phyloP scores from a whole-genome alignment of 2,329 filamentous ascomycete species.

The Penicillium janthinellum region DNA sequence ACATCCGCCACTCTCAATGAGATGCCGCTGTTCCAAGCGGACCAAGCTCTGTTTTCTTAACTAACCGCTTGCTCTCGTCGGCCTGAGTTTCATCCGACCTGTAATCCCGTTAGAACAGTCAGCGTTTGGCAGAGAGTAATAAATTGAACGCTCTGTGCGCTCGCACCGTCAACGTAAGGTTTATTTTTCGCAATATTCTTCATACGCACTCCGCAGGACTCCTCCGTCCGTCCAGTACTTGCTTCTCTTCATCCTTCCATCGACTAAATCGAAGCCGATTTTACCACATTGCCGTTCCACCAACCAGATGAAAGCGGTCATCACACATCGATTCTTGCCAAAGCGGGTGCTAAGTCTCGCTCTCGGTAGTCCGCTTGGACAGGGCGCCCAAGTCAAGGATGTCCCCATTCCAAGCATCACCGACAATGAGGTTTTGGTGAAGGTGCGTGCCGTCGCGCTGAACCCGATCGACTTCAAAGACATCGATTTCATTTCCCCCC shows the following conservation, averaged over 20 bases:
- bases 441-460: not conserved
- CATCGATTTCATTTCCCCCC: not conserved
- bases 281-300: no score
- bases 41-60: not conserved
- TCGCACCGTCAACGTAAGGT: not conserved
- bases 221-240: not conserved
- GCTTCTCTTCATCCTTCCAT: no score
- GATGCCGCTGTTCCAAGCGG: not conserved
- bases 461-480: not conserved
- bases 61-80: not conserved
- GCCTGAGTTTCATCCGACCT: slow-evolving; percentile 1
- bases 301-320: slow-evolving; percentile 4
- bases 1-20: not conserved
- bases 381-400: not conserved
- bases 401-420: not conserved
- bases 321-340: slow-evolving; percentile 3
- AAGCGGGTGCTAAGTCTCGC: not conserved
- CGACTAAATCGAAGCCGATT: no score
- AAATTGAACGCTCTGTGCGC: slow-evolving; percentile 2
- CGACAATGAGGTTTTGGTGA: not conserved
- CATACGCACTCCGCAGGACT: not conserved
- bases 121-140: not conserved
- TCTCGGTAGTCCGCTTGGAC: slow-evolving; percentile 1
- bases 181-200: slow-evolving; percentile 1
- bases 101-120: not conserved